These are phyloP conservation scores for Aspergillus alliaceus DNA, from an alignment of 2,329 filamentous ascomycete genomes.

Conservation along the genomic window DNA sequence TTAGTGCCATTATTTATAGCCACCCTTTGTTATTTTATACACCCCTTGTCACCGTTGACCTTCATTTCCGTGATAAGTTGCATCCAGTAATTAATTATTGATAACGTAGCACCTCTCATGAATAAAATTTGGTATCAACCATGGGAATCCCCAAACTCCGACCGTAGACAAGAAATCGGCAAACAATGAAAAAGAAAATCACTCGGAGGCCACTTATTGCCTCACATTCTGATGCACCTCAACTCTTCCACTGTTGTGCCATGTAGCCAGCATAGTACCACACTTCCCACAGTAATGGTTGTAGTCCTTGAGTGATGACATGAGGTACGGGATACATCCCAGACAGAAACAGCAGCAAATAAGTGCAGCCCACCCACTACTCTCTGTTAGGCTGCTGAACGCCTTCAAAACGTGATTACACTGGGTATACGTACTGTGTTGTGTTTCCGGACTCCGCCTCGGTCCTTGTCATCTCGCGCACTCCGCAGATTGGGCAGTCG, in stretches of 20 bases:
- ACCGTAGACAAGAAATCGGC: too few species aligned
- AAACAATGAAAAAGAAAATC: neutral
- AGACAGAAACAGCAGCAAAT: slow-evolving; percentile 46
- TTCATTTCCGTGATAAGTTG: too few species aligned
- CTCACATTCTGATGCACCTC: slow-evolving; percentile 38
- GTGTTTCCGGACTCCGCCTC: slow-evolving; percentile 25
- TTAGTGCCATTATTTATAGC: too few species aligned
- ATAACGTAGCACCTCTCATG: too few species aligned
- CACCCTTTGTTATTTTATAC: too few species aligned
- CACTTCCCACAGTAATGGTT: slow-evolving; percentile 51
- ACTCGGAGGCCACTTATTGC: neutral
- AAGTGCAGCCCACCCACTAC: slow-evolving; percentile 47
- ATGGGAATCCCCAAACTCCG: neutral
- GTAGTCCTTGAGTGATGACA: slow-evolving; percentile 50
- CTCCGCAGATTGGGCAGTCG: slow-evolving; percentile 50
- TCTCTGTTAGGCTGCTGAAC: neutral
- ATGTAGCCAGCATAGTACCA: slow-evolving; percentile 46
- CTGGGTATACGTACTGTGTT: slow-evolving; percentile 26
- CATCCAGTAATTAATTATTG: neutral
- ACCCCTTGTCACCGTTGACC: too few species aligned
- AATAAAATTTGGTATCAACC: neutral
- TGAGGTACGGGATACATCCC: slow-evolving; percentile 51
- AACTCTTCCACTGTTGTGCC: slow-evolving; percentile 50
- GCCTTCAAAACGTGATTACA: too few species aligned
- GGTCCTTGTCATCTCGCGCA: slow-evolving; percentile 33